Conservation (phyloP, 2,329 filamentous ascomycete species). For the Microcyclosporella mali region DNA sequence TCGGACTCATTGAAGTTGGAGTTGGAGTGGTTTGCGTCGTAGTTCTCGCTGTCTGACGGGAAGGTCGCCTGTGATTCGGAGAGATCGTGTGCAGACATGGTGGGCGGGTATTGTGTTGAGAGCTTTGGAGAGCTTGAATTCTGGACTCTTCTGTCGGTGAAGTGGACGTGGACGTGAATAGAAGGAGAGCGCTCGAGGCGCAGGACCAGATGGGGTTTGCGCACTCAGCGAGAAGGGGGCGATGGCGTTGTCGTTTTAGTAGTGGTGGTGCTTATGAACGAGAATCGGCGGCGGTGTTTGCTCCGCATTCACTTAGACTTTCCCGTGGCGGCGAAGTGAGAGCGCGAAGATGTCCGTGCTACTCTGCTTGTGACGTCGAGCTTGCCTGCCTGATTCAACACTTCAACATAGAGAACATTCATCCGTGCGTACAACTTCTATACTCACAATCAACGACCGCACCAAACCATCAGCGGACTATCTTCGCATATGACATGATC, state of each 20-base stretch:
- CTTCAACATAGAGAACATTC: no score
- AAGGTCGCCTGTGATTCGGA: conserved; percentile 70
- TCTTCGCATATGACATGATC: not conserved
- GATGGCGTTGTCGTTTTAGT: not conserved
- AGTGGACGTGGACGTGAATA: not conserved
- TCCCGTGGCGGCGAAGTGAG: not conserved
- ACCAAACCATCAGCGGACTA: not conserved
- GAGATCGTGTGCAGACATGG: conserved; percentile 51
- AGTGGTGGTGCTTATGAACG: not conserved
- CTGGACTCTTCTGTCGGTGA: not conserved
- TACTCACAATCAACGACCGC: not conserved
- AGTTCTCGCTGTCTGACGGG: conserved; percentile 76
- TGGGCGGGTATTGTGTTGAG: no score
- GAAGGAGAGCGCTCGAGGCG: not conserved
- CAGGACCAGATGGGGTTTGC: not conserved
- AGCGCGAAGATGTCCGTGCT: not conserved
- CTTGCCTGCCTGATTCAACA: conserved; percentile 1
- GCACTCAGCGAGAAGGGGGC: not conserved
- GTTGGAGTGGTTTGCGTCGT: conserved; percentile 51
- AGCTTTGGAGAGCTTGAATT: not conserved
- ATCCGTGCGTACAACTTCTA: conserved; percentile 1
- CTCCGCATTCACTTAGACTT: not conserved
- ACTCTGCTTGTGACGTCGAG: conserved; percentile 1
- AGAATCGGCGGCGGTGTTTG: not conserved
- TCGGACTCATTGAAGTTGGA: conserved; percentile 49